Percentiles rank a stretch among this genome's conserved stretches.
phyloP scores from a whole-genome alignment of 768 basidiomycete genomes.

The Mycena polygramma region DNA sequence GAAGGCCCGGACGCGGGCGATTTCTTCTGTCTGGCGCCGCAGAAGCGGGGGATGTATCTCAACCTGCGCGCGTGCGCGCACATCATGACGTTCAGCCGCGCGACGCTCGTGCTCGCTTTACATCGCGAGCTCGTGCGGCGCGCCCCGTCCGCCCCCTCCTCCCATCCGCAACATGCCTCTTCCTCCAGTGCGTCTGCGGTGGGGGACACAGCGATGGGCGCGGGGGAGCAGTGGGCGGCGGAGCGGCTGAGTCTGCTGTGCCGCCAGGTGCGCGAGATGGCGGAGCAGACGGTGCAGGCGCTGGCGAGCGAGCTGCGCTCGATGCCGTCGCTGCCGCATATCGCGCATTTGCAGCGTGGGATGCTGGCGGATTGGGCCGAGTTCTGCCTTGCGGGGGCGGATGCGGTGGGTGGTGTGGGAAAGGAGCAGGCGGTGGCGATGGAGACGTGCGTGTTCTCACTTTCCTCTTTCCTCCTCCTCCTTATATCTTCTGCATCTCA shows the following conservation, averaged over 20 bases:
- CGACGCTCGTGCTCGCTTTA: conserved; percentile 14
- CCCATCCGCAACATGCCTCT: not conserved
- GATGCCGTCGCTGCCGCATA: conserved; percentile 10
- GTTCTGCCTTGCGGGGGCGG: conserved; percentile 23
- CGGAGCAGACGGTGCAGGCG: not conserved
- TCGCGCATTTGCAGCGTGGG: conserved; percentile 3
- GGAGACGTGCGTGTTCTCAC: conserved; percentile 18
- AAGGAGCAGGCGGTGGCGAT: not conserved
- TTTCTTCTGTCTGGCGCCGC: not conserved
- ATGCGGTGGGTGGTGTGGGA: not conserved
- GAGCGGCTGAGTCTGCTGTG: conserved; percentile 13
- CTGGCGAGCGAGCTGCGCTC: conserved; percentile 10
- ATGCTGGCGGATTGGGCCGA: conserved; percentile 8
- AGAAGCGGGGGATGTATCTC: not conserved
- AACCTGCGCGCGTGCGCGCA: conserved; percentile 10
- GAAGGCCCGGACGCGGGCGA: not conserved
- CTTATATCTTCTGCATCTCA: too few species aligned
- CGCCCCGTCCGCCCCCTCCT: not conserved
- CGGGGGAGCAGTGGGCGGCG: conserved; percentile 1
- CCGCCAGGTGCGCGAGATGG: conserved; percentile 16
- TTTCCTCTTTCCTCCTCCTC: too few species aligned
- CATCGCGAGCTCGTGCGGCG: conserved; percentile 3
- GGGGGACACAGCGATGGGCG: too few species aligned
- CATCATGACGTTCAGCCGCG: conserved; percentile 8
- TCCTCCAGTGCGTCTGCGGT: too few species aligned